These are phyloP conservation scores for Triticum turgidum DNA, from an alignment of 176 grass and related monocot species.

Conservation along the genomic window DNA sequence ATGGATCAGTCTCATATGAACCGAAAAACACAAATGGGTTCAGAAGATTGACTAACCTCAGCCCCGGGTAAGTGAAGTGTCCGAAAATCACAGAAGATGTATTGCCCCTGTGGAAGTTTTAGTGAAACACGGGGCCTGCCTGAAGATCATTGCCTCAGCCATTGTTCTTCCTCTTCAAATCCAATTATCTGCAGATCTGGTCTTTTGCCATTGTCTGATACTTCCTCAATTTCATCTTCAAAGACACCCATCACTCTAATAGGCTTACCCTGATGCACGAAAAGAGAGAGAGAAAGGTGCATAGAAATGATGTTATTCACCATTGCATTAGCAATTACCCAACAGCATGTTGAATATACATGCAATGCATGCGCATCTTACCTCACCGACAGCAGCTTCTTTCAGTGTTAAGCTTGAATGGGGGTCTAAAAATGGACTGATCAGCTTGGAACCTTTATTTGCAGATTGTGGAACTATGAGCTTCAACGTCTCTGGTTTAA, in stretches of 20 bases:
- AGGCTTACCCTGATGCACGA: constrained; percentile 55
- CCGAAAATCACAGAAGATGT: constrained; percentile 87
- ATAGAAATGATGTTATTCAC: constrained; percentile 25
- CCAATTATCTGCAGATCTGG: constrained; percentile 73
- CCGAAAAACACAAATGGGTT: neutral
- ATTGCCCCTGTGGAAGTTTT: constrained; percentile 79
- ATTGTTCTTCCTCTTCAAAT: constrained; percentile 89
- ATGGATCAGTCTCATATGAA: neutral
- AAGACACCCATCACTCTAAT: constrained; percentile 95
- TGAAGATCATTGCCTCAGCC: constrained; percentile 58
- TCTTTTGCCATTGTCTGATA: constrained; percentile 72
- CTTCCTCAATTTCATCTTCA: constrained; percentile 85
- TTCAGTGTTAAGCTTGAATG: constrained; percentile 62
- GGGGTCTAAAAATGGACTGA: constrained; percentile 56
- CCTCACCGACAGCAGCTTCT: constrained; percentile 69
- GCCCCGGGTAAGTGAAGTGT: constrained; percentile 76
- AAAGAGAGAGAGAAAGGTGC: neutral
- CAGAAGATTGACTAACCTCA: constrained; percentile 53
- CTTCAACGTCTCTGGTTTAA: constrained; percentile 84
- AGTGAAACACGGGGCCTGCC: constrained; percentile 50
- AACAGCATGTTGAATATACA: neutral
- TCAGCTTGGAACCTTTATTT: constrained; percentile 80
- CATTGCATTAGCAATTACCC: constrained; percentile 2
- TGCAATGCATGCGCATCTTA: constrained; percentile 1
- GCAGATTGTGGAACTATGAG: constrained; percentile 71